Percentiles rank a stretch among this genome's conserved stretches.
phyloP scores from a whole-genome alignment of 768 basidiomycete genomes.

The Boletus vinaceobasis region DNA sequence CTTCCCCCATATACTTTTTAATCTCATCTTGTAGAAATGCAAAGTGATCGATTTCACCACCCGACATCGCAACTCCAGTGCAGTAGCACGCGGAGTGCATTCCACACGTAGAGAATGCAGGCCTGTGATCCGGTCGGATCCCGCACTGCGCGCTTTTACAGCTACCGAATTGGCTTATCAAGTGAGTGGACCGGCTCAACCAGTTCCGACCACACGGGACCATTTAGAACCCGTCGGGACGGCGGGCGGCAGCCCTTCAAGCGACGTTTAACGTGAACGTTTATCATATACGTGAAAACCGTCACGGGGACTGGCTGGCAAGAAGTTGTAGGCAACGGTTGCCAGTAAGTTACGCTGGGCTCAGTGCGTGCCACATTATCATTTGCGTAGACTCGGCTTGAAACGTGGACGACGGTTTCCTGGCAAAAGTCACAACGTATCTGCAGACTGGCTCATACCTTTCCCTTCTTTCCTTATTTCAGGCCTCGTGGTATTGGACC shows the following conservation, averaged over 20 bases:
- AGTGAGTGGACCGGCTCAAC: background rate
- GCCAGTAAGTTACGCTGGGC: no score
- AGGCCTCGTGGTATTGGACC: background rate
- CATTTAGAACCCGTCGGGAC: background rate
- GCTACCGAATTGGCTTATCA: no score
- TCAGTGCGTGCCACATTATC: no score
- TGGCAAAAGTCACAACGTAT: no score
- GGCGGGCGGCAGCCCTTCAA: background rate
- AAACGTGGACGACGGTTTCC: background rate
- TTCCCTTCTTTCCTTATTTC: no score
- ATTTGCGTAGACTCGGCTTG: background rate
- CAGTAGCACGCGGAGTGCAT: background rate
- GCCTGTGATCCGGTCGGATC: background rate
- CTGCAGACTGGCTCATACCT: background rate
- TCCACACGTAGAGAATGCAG: background rate
- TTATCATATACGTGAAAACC: background rate
- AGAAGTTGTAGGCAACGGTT: no score
- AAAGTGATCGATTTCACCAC: no score
- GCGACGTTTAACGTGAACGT: background rate
- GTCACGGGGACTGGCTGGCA: no score
- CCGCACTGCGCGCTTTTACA: background rate
- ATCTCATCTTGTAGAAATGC: no score
- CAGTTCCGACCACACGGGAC: background rate
- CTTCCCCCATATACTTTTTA: no score
- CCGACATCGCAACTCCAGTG: no score